A percentile compares a stretch with the other conserved stretches of the same genome.
Evolutionary conservation across 2,329 filamentous ascomycete species (phyloP).

Genomic region (Emericellopsis atlantica): DNA sequence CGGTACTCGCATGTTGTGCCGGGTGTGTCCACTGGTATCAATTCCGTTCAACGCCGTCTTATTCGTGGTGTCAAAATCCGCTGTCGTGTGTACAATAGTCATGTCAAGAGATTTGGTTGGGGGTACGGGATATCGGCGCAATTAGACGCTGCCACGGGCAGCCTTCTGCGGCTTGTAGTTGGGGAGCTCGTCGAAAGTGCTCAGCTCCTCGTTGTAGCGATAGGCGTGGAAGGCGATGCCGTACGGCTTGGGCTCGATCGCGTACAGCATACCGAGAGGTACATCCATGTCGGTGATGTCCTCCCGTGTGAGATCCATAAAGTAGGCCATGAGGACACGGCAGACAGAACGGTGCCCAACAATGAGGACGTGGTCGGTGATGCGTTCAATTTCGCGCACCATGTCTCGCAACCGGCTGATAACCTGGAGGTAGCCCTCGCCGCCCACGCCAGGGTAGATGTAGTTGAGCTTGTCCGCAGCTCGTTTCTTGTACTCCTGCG

Average conservation of each 20-base stretch:
- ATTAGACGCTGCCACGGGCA: conserved; percentile 15
- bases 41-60: not conserved
- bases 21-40: conserved; percentile 8
- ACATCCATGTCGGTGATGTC: conserved; percentile 93
- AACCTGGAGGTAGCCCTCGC: conserved; percentile 92
- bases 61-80: not conserved
- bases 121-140: not conserved
- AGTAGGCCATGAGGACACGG: conserved; percentile 88
- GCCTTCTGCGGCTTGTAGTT: conserved; percentile 62
- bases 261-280: conserved; percentile 85
- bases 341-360: conserved; percentile 88
- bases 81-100: not conserved
- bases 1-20: not conserved
- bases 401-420: conserved; percentile 92
- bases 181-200: conserved; percentile 78
- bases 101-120: not conserved
- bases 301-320: conserved; percentile 80
- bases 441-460: conserved; percentile 89
- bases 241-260: conserved; percentile 94
- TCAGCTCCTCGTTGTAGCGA: conserved; percentile 65
- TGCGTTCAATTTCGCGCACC: conserved; percentile 93
- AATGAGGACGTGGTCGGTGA: conserved; percentile 88
- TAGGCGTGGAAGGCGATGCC: conserved; percentile 96
- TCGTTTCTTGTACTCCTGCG: conserved; percentile 71
- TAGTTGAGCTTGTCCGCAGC: conserved; percentile 85